Evolutionary conservation across 495 filamentous ascomycete genomes (phyloP).

Genomic region (Entonaema liquescens): DNA sequence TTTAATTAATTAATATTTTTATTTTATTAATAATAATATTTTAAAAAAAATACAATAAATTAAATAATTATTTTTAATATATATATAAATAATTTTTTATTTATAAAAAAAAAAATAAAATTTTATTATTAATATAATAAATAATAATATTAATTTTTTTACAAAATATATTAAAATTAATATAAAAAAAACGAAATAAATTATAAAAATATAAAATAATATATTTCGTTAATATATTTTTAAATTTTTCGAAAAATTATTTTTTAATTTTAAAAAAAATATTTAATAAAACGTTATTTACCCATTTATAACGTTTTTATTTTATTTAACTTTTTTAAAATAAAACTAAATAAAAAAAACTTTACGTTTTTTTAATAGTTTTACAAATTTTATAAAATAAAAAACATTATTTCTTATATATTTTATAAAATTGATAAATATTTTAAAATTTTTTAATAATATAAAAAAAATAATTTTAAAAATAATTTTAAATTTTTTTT

Average conservation of each 20-base stretch:
- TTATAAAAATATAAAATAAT: slow-evolving; percentile 6
- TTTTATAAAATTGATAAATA: slow-evolving; percentile 1
- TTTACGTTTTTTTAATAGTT: slow-evolving; percentile 5
- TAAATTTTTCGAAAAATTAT: not conserved
- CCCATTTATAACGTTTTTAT: not conserved
- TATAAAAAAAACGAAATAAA: not conserved
- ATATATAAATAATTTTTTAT: slow-evolving; percentile 3
- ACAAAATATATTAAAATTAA: slow-evolving; percentile 10
- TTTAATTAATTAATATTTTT: slow-evolving; percentile 13
- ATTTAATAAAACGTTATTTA: not conserved
- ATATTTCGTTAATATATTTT: not conserved
- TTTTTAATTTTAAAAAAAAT: not conserved
- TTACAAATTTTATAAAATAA: not conserved
- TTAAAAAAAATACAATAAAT: not conserved
- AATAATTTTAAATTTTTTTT: too few relatives aligned
- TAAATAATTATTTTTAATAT: not conserved
- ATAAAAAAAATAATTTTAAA: too few relatives aligned
- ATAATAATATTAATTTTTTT: slow-evolving; percentile 1
- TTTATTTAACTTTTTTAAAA: not conserved
- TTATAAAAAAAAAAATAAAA: not conserved
- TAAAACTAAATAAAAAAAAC: not conserved
- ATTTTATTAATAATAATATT: not conserved
- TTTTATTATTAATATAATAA: slow-evolving; percentile 9
- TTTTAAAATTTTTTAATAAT: slow-evolving; percentile 8
- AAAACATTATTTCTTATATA: slow-evolving; percentile 8